These are phyloP conservation scores for Zygotorulaspora sp. DNA, from an alignment of 805 yeast genomes.

Conservation along the genomic window DNA sequence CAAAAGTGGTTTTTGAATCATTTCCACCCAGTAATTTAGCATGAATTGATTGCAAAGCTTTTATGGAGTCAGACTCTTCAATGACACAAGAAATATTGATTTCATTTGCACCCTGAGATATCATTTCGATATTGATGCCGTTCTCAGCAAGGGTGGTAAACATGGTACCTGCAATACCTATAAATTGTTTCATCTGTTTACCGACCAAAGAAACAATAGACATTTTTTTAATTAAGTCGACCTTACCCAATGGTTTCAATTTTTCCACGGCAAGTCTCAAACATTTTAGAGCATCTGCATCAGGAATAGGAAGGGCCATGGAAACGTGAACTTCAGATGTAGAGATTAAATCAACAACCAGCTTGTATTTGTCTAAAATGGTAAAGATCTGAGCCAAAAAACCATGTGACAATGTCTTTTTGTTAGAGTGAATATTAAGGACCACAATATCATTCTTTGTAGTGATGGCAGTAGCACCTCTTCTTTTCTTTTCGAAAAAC, in stretches of 20 bases:
- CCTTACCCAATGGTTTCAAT: constrained; percentile 74
- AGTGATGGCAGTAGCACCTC: constrained; percentile 92
- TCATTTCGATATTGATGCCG: constrained; percentile 93
- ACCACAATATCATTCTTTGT: constrained; percentile 91
- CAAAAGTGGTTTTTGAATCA: constrained; percentile 24
- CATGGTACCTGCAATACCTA: constrained; percentile 97
- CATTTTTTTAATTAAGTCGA: constrained; percentile 82
- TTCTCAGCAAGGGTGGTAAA: constrained; percentile 91
- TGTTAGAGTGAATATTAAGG: constrained; percentile 88
- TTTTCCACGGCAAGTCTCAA: constrained; percentile 73
- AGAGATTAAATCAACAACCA: constrained; percentile 92
- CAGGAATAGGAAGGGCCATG: constrained; percentile 85
- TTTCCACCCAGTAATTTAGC: constrained; percentile 58
- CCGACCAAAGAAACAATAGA: constrained; percentile 94
- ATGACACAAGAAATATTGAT: constrained; percentile 95
- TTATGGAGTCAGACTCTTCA: constrained; percentile 71
- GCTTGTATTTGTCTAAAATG: constrained; percentile 72
- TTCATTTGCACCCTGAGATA: constrained; percentile 96
- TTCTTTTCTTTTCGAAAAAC: constrained; percentile 43
- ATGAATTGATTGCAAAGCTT: constrained; percentile 84
- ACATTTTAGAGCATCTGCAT: constrained; percentile 52
- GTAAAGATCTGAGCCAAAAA: constrained; percentile 88
- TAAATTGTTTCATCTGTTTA: constrained; percentile 91
- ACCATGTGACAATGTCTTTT: constrained; percentile 89
- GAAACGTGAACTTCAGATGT: constrained; percentile 98